phyloP scores from a whole-genome alignment of 2,329 filamentous ascomycete genomes.

The Phoma sp. region DNA sequence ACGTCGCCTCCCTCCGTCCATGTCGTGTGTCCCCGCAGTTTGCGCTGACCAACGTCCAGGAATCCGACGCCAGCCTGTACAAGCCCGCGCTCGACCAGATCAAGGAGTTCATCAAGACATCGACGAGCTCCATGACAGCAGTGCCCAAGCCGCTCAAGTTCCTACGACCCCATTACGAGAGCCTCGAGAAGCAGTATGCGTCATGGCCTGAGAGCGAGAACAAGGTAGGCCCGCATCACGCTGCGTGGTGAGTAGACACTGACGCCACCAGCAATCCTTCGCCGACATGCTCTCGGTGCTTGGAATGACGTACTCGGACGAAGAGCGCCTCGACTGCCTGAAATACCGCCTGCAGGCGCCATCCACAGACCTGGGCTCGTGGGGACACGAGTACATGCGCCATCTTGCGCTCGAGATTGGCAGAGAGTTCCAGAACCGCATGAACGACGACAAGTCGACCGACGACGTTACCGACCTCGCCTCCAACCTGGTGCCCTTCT shows the following conservation, averaged over 20 bases:
- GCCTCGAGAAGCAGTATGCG: conserved; percentile 85
- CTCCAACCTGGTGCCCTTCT: conserved; percentile 85
- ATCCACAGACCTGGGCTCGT: conserved; percentile 90
- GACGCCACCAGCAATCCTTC: conserved; percentile 65
- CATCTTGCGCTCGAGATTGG: conserved; percentile 96
- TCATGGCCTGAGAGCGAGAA: conserved; percentile 84
- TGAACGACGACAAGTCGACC: conserved; percentile 82
- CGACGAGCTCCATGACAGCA: conserved; percentile 98
- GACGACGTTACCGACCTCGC: conserved; percentile 87
- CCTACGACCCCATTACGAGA: conserved; percentile 93
- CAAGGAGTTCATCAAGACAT: conserved; percentile 98
- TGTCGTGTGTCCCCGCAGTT: conserved; percentile 8
- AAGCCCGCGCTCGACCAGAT: conserved; percentile 92
- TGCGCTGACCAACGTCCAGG: conserved; percentile 60
- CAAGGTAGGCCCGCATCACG: conserved; percentile 63
- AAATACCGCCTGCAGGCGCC: conserved; percentile 93
- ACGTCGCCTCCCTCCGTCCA: conserved; percentile 29
- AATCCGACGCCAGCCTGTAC: conserved; percentile 85
- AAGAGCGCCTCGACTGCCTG: conserved; percentile 92
- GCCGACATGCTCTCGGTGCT: conserved; percentile 97
- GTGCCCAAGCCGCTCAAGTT: conserved; percentile 99
- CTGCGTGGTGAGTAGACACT: conserved; percentile 13
- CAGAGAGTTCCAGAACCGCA: conserved; percentile 86
- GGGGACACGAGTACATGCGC: conserved; percentile 98
- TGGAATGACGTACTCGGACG: conserved; percentile 98